Base-by-base conservation (phyloP, 805 yeast species). In the Barnettozyma vustinii region DNA sequence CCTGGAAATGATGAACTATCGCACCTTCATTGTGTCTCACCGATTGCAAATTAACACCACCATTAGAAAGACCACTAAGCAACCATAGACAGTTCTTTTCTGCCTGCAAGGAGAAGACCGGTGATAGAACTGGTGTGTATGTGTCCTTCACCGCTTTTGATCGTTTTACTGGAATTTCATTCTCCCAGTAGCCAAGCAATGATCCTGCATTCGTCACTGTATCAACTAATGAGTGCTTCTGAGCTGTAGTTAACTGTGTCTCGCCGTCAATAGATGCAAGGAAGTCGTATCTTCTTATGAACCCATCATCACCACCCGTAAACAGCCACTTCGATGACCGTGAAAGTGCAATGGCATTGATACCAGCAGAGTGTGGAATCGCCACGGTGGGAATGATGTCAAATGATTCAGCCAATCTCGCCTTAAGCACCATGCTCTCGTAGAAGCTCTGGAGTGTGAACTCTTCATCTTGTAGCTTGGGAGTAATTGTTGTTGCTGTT, bases 251-350 rank as follows among this genome's bases (percentile, higher is more conserved):
- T 46, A 94, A 71, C 5, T 94, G 92, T 7, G 84, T 72, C 56
- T 85, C 86, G 16, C 97, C 97, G 59, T 87, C 91, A 21, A 94
- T 77, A 1, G 97, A 85, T 32, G 84, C 84, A 37, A 83, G 75
- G 53, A 94, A 84, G 66, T 94, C 96, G 68, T 84, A 94, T 62
- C 87, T 90, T 43, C 99, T 73, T 32, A 94, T 86, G 58, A 82
- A 87, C 5, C 99, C 99, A 65, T 94, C 99, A 55, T 86, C 92
- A 9, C 98, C 98, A 19, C 99, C 99, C 1, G 96, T 84, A 58
- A 91, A 84, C 37, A 94, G 72, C 84, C 90, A 91, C 60, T 83
- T 83, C 39, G 90, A 83, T 6, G 95, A 96, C 57, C 78, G 80
- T 1, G 96, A 79, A 42, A 89, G 70, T 2, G 91, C 84, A 33